Percentiles rank a stretch among this genome's conserved stretches.
Evolutionary conservation across 208 protist species (phyloP).

Genomic region (Leishmania gerbilli): DNA sequence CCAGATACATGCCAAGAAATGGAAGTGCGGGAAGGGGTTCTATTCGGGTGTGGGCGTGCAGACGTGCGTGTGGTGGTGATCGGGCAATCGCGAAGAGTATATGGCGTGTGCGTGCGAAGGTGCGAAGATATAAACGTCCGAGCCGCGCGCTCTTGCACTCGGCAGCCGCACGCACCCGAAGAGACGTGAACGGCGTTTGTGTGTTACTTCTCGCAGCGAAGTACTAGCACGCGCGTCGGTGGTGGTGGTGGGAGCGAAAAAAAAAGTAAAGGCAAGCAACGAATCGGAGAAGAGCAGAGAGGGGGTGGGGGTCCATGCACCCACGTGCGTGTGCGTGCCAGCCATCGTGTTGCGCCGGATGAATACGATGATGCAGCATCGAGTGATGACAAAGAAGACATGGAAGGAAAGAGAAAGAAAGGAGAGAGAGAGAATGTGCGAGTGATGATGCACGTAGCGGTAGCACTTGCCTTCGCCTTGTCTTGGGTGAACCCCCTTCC

Average conservation of each 20-base stretch:
- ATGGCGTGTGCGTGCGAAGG: neutral
- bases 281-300: neutral
- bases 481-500: neutral
- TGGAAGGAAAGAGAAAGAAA: neutral
- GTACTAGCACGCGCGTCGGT: neutral
- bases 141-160: neutral
- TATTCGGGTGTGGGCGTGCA: neutral
- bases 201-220: neutral
- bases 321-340: neutral
- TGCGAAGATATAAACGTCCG: neutral
- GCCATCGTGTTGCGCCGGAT: too few species aligned
- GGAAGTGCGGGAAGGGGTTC: neutral
- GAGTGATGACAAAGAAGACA: neutral
- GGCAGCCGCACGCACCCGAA: neutral
- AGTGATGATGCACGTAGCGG: too few species aligned
- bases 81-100: neutral
- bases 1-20: too few species aligned
- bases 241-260: neutral
- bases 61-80: neutral
- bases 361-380: too few species aligned
- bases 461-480: too few species aligned
- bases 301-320: neutral
- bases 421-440: neutral
- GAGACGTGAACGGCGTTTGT: neutral
- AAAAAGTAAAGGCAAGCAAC: neutral